phyloP scores from a whole-genome alignment of 164 flowering plant genomes.

The Liriodendron chinense region DNA sequence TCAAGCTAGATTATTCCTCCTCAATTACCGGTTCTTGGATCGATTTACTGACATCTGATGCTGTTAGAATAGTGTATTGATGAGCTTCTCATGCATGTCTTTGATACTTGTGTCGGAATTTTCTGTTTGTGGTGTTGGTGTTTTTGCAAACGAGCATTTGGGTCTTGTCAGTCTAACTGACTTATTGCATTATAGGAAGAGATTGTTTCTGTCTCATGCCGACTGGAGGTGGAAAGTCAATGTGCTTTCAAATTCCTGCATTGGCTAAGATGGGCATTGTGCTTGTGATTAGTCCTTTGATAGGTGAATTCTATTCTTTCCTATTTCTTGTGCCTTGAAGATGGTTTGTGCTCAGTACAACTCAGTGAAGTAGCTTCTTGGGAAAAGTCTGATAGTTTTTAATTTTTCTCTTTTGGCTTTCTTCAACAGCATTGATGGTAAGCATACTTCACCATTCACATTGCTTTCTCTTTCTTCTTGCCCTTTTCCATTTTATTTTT shows the following conservation, averaged over 20 bases:
- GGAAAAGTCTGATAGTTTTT: conserved; percentile 20
- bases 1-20: neutral
- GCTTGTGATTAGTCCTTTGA: conserved; percentile 88
- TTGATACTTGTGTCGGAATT: neutral
- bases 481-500: neutral
- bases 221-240: conserved; percentile 94
- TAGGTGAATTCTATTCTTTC: conserved; percentile 47
- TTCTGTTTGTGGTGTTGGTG: neutral
- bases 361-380: conserved; percentile 20
- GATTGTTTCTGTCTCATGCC: conserved; percentile 97
- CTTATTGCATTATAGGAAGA: conserved; percentile 47
- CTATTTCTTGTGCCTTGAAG: conserved; percentile 12
- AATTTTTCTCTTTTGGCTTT: conserved; percentile 13
- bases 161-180: neutral
- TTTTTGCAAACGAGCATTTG: neutral
- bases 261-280: conserved; percentile 69
- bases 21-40: neutral
- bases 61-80: neutral
- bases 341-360: conserved; percentile 15
- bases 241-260: conserved; percentile 94
- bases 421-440: conserved; percentile 77
- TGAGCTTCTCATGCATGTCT: neutral
- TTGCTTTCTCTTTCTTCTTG: neutral
- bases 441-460: conserved; percentile 17
- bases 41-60: neutral